Base-by-base conservation (phyloP, 495 filamentous ascomycete genomes). In the Polyplosphaeria fusca region DNA sequence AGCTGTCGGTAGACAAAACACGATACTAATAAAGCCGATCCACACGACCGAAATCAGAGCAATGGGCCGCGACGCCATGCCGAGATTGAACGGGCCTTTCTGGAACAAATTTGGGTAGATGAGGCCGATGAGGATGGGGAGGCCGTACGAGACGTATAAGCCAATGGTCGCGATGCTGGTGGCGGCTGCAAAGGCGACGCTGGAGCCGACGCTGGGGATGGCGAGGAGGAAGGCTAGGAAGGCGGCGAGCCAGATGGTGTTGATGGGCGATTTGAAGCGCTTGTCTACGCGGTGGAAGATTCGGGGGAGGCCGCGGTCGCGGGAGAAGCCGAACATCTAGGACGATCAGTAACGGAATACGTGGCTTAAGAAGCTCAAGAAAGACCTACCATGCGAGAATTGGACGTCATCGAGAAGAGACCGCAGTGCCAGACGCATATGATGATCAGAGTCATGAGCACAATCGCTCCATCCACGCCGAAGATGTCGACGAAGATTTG, bases 141-240 rank as follows among this genome's bases (percentile, higher is more conserved):
- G 67, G 1, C 82, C 83, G 66, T 87, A 88, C 48, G 77, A 81
- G 18, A 85, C 74, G 20, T 84, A 84, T 5, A 87, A 71, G 3
- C 82, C 78, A 43, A 87, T 86, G 13, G 84, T 86, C 9, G 79
- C 81, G 44, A 85, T 80, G 11, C 72, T 79, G 7, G 81, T 85
- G 38, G 78, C 83, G 12, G 79, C 83, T 26, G 74, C 70, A 67
- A 81, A 88, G 22, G 80, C 84, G 13, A 85, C 83, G 0, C 69
- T 68, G 5, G 75, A 79, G 12, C 83, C 83, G 0, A 86, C 76
- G 7, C 77, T 82, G 16, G 83, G 82, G 18, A 86, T 72, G 0
- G 79, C 77, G 0, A 86, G 73, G 49, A 79, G 69, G 68, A 83
- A 84, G 40, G 80, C 72, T 12, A 85, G 71, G 18, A 77, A 70